Evolutionary conservation across 2,329 filamentous ascomycete species (phyloP).

Genomic region (Aspergillus terreus): DNA sequence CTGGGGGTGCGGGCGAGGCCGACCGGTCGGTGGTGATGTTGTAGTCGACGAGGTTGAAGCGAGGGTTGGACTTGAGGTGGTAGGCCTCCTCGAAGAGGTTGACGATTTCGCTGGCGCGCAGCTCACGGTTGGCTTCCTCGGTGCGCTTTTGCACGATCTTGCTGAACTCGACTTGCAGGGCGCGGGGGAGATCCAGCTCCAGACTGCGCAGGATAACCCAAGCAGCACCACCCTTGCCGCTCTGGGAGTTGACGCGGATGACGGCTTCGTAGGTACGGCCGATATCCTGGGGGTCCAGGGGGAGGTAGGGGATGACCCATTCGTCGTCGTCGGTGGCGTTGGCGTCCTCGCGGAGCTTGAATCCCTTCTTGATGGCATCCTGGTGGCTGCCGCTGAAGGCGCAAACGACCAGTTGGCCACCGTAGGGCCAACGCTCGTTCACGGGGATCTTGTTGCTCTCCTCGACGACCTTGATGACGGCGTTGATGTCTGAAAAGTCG

Average conservation of each 20-base stretch:
- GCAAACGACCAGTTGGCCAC: constrained; percentile 84
- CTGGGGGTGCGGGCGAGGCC: constrained; percentile 65
- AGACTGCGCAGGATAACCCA: constrained; percentile 91
- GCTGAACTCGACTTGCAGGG: constrained; percentile 87
- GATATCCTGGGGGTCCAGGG: constrained; percentile 88
- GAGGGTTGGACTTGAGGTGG: constrained; percentile 75
- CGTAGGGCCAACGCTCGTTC: constrained; percentile 85
- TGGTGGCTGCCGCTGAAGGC: constrained; percentile 92
- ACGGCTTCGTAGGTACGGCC: constrained; percentile 96
- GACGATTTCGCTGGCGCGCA: constrained; percentile 78
- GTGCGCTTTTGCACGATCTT: constrained; percentile 79
- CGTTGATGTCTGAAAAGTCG: constrained; percentile 86
- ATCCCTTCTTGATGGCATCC: constrained; percentile 91
- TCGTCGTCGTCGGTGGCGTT: constrained; percentile 59
- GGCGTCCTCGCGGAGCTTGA: constrained; percentile 61
- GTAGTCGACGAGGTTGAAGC: constrained; percentile 87
- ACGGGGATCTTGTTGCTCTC: constrained; percentile 92
- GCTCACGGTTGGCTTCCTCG: constrained; percentile 76
- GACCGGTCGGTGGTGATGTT: constrained; percentile 82
- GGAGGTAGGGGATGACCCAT: constrained; percentile 89
- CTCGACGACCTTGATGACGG: constrained; percentile 85
- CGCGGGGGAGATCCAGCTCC: constrained; percentile 86
- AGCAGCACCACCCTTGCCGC: constrained; percentile 88
- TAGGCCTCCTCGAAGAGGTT: constrained; percentile 86
- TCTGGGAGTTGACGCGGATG: constrained; percentile 96